These are phyloP conservation scores for Arthrobotrys megalospora DNA, from an alignment of 2,329 filamentous ascomycete species.

Conservation along the genomic window DNA sequence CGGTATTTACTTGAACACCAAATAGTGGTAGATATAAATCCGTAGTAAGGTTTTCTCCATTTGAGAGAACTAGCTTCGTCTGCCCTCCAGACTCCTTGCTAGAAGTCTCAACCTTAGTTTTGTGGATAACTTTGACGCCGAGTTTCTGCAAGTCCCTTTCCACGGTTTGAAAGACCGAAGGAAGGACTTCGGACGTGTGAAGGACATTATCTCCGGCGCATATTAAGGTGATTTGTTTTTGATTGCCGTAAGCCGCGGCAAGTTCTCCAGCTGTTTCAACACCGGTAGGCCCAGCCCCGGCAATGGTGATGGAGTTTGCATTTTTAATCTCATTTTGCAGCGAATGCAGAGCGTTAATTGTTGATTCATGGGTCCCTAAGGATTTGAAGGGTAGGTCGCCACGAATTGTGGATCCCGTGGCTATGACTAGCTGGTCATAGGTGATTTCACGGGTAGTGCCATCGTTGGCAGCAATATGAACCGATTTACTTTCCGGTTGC, in stretches of 20 bases:
- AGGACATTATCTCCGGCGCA: constrained; percentile 31
- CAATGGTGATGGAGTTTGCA: constrained; percentile 65
- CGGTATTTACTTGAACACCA: constrained; percentile 58
- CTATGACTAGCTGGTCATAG: constrained; percentile 63
- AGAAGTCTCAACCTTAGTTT: constrained; percentile 42
- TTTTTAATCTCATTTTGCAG: constrained; percentile 60
- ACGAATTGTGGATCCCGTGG: constrained; percentile 64
- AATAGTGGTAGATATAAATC: constrained; percentile 61
- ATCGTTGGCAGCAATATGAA: constrained; percentile 62
- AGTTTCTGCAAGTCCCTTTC: constrained; percentile 58
- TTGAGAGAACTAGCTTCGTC: constrained; percentile 53
- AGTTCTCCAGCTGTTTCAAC: constrained; percentile 66
- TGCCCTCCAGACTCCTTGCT: constrained; percentile 21
- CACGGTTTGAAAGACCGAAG: constrained; percentile 40
- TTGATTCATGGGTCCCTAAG: constrained; percentile 59
- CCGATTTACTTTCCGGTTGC: constrained; percentile 68
- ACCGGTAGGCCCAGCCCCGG: constrained; percentile 66
- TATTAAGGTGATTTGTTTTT: constrained; percentile 60
- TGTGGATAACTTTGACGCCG: constrained; percentile 53
- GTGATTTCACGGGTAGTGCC: constrained; percentile 30
- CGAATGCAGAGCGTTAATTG: constrained; percentile 60
- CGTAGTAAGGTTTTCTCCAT: constrained; percentile 37
- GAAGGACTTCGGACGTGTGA: constrained; percentile 24
- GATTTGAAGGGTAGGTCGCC: constrained; percentile 63
- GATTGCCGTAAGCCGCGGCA: constrained; percentile 59